A percentile compares a stretch with the other conserved stretches of the same genome.
phyloP scores from a whole-genome alignment of 2,329 filamentous ascomycete species.

The Dryadomyces quercus-mongolicae region DNA sequence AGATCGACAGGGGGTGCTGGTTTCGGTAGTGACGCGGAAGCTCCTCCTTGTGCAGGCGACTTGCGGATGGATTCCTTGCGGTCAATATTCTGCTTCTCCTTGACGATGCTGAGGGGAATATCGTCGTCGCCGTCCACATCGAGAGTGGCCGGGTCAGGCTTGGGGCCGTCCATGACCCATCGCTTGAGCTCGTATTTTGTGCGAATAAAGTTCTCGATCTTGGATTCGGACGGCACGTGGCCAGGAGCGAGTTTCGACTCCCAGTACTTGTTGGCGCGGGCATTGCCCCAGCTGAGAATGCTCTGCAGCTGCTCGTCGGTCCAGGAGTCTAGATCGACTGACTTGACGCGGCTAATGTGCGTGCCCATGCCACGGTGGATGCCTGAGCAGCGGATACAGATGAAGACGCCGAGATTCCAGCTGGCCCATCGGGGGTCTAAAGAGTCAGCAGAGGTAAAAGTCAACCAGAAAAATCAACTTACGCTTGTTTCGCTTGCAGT shows the following conservation, averaged over 20 bases:
- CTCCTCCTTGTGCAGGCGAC: slow-evolving; percentile 32
- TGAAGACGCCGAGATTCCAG: slow-evolving; percentile 94
- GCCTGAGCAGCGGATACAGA: slow-evolving; percentile 96
- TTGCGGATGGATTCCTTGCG: slow-evolving; percentile 49
- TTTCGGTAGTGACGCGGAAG: slow-evolving; percentile 21
- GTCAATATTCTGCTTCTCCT: slow-evolving; percentile 53
- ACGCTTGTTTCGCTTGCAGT: slow-evolving; percentile 99
- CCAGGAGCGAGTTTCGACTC: slow-evolving; percentile 85
- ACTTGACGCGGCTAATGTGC: slow-evolving; percentile 96
- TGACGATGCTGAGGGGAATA: slow-evolving; percentile 49
- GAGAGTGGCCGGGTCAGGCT: slow-evolving; percentile 82
- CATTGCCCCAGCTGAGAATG: slow-evolving; percentile 90
- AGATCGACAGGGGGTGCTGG: slow-evolving; percentile 45
- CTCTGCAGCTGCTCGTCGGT: slow-evolving; percentile 96
- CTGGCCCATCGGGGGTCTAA: slow-evolving; percentile 95
- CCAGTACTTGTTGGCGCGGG: slow-evolving; percentile 97
- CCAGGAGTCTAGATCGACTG: slow-evolving; percentile 95
- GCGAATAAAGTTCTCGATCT: slow-evolving; percentile 99
- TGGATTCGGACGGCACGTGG: slow-evolving; percentile 87
- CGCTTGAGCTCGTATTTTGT: slow-evolving; percentile 98
- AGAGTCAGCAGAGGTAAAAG: neutral
- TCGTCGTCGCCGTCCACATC: slow-evolving; percentile 82
- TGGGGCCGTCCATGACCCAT: slow-evolving; percentile 97
- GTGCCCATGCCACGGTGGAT: slow-evolving; percentile 98
- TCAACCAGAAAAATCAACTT: slow-evolving; percentile 21